Evolutionary conservation across 306 rosid species (phyloP), one percentile per base, ranked within the genome.

Genomic region (Crataegus laevigata): DNA sequence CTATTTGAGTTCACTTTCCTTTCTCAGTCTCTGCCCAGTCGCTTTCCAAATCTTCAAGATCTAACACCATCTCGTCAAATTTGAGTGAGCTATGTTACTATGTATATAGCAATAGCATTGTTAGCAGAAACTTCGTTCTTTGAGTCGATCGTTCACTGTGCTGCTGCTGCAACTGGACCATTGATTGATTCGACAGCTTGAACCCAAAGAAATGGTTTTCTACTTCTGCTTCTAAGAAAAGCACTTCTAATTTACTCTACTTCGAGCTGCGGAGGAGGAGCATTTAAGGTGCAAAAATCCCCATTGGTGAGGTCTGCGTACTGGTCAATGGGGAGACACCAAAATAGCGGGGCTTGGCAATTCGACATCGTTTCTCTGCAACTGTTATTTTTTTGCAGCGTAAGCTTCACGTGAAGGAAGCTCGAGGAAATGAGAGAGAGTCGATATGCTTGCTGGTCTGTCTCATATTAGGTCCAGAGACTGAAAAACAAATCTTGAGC

Each of bases 351-450:
- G 65, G 45, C 36, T 13, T 24, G 45, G 68, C 34, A 8, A 42
- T 24, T 57, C 38, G 55, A 47, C 73, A 68, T 74, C 26, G 71
- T 77, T 80, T 36, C 70, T 15, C 40, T 47, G 54, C 15, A 34
- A n/a, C 28, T 22, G 13, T 12, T 11, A 1, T n/a, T n/a, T 29
- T 30, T 63, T 58, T 47, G 43, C 58, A 74, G 78, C 73, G 58
- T 69, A 76, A 40, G 63, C 84, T 81, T 84, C 88, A 84, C 86
- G 90, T 87, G 90, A 84, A 74, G 74, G 76, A 68, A 69, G 30
- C 71, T 65, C 87, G n/a, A n/a, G n/a, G n/a, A n/a, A n/a, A n/a
- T n/a, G n/a, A n/a, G n/a, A n/a, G n/a, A n/a, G n/a, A n/a, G n/a
- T n/a, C n/a, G n/a, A n/a, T n/a, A n/a, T n/a, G n/a, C n/a, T n/a